Conservation (phyloP, 2,329 filamentous ascomycete genomes). For the Dactylellina cionopaga region DNA sequence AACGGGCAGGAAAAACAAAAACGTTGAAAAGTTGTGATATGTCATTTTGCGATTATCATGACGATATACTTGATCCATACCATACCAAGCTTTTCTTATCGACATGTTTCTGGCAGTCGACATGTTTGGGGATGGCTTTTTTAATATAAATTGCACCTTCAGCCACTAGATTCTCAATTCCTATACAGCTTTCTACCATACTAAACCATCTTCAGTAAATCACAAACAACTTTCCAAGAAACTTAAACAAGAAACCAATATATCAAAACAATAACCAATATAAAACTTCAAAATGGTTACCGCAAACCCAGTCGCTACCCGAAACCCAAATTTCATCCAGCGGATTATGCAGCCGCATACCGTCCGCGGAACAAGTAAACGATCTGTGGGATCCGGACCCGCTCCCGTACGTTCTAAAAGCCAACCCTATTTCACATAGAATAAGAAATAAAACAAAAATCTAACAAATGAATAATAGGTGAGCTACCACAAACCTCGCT, state of each 20-base stretch:
- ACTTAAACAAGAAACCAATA: conserved; percentile 3
- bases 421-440: background rate
- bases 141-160: conserved; percentile 15
- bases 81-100: background rate
- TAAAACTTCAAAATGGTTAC: conserved; percentile 46
- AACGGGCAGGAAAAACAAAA: conserved; percentile 16
- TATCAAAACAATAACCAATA: background rate
- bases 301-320: conserved; percentile 33
- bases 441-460: background rate
- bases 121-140: background rate
- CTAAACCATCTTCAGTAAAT: background rate
- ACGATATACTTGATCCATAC: conserved; percentile 30
- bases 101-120: background rate
- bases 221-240: conserved; percentile 1
- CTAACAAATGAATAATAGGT: conserved; percentile 19
- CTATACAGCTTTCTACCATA: conserved; percentile 2
- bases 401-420: conserved; percentile 42
- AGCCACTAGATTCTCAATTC: background rate
- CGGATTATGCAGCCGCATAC: conserved; percentile 37
- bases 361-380: conserved; percentile 42
- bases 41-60: conserved; percentile 51
- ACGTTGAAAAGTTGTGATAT: conserved; percentile 8
- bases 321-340: conserved; percentile 49
- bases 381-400: conserved; percentile 39
- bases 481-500: conserved; percentile 48